Evolutionary conservation across 1,139 yeast species (phyloP), one percentile per base, ranked within the genome.

Genomic region (Yamadazyma buinensis): DNA sequence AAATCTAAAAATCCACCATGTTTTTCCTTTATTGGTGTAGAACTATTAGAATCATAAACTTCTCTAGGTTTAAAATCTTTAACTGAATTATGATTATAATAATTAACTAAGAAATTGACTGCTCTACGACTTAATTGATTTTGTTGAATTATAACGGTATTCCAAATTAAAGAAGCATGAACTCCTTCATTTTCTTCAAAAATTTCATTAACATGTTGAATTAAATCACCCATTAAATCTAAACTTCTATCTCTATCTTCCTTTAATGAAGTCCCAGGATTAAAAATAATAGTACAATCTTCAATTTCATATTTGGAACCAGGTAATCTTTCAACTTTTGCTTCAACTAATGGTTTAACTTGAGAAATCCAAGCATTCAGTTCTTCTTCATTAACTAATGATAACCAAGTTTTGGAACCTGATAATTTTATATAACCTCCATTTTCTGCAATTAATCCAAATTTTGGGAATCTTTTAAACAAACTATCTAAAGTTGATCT

Each of bases 391-490:
- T 79, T 77, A 15, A 76, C 75, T 29, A 85, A 64, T 3, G 84
- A 70, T 23, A 76, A 60, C 97, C 97, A 90, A 12, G 64, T 61
- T 19, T 67, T 64, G 9, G 67, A 57, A 2, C 72, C 72, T 21
- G 77, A 69, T 18, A 82, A 51, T 50, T 75, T 79, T 21, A 84
- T 73, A 44, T 67, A 80, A 2, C 88, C 95, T 25, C 97, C 97
- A 52, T 84, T 81, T 56, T 90, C 97, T 1, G 96, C 95, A 44
- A 90, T 79, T 34, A 90, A 64, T 0, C 97, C 97, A 23, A 90
- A 54, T 28, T 75, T 75, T 2, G 83, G 78, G 10, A 79, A 72
- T 41, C 88, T 73, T 25, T 82, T 69, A 58, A 81, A 88, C 35
- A 79, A 58, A 33, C 84, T 68, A 44, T 84, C 86, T 51, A 88